Percentiles rank a stretch among this genome's conserved stretches.
phyloP scores from a whole-genome alignment of 2,329 filamentous ascomycete genomes.

The Nothophaeocryptopus gaeumannii region DNA sequence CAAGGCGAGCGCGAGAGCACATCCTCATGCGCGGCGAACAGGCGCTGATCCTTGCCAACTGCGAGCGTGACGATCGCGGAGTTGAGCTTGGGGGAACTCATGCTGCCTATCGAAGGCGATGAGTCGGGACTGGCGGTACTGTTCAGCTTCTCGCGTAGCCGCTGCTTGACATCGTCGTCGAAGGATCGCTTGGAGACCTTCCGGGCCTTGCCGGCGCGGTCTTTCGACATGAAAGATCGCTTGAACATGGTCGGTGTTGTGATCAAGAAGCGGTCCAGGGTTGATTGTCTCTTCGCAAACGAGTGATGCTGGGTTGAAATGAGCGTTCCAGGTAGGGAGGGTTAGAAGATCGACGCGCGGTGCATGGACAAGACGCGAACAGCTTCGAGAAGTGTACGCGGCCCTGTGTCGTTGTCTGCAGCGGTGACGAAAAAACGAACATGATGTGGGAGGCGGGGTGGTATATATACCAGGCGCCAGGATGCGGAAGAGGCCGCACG shows the following conservation, averaged over 20 bases:
- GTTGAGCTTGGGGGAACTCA: conserved; percentile 51
- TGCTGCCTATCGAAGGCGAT: conserved; percentile 35
- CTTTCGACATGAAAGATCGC: conserved; percentile 78
- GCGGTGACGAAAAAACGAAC: conserved; percentile 30
- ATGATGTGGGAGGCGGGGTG: conserved; percentile 8
- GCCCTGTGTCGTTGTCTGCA: conserved; percentile 31
- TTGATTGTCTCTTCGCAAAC: conserved; percentile 33
- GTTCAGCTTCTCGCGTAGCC: conserved; percentile 80
- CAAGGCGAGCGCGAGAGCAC: conserved; percentile 82
- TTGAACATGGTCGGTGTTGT: conserved; percentile 71
- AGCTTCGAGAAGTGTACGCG: conserved; percentile 24
- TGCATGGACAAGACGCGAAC: conserved; percentile 52
- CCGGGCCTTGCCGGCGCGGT: conserved; percentile 83
- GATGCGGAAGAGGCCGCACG: too few relatives aligned
- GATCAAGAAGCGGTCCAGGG: conserved; percentile 5
- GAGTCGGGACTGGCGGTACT: conserved; percentile 47
- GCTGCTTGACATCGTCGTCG: conserved; percentile 78
- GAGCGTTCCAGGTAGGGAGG: conserved; percentile 37
- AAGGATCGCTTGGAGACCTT: conserved; percentile 73
- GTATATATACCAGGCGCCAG: conserved; percentile 10
- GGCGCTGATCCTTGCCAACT: conserved; percentile 77
- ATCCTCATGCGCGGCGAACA: conserved; percentile 95
- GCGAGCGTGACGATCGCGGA: conserved; percentile 82
- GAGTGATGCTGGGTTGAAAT: conserved; percentile 51
- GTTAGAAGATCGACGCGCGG: conserved; percentile 52